Evolutionary conservation across 306 rosid species (phyloP).

Genomic region (Acacia melanoxylon): DNA sequence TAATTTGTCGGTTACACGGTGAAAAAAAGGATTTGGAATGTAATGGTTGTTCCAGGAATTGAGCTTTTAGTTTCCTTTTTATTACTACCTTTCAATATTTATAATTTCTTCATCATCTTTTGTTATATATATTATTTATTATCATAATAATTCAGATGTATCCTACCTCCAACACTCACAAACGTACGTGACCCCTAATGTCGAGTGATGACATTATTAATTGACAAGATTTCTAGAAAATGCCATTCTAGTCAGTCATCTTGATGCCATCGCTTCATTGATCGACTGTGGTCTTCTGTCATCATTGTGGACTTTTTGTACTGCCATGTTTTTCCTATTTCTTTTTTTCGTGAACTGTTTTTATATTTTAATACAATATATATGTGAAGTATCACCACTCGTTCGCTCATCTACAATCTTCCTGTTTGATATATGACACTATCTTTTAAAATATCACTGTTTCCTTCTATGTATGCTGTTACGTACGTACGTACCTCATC

Average conservation of each 20-base stretch:
- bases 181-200: background rate
- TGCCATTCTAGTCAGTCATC: background rate
- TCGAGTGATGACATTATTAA: background rate
- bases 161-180: background rate
- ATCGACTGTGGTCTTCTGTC: background rate
- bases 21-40: background rate
- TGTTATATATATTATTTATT: background rate
- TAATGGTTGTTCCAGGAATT: slow-evolving; percentile 21
- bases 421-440: background rate
- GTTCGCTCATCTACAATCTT: background rate
- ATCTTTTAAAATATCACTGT: background rate
- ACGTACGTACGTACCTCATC: background rate
- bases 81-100: background rate
- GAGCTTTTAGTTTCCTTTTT: slow-evolving; percentile 20
- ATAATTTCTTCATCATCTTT: background rate
- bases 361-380: background rate
- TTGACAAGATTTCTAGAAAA: background rate
- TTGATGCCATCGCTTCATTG: background rate
- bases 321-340: background rate
- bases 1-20: slow-evolving; percentile 15
- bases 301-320: background rate
- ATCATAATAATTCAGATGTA: background rate
- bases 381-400: background rate
- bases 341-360: background rate
- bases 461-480: background rate